Conservation (phyloP, 441 rosid genomes). For the Bruguiera hainesii region DNA sequence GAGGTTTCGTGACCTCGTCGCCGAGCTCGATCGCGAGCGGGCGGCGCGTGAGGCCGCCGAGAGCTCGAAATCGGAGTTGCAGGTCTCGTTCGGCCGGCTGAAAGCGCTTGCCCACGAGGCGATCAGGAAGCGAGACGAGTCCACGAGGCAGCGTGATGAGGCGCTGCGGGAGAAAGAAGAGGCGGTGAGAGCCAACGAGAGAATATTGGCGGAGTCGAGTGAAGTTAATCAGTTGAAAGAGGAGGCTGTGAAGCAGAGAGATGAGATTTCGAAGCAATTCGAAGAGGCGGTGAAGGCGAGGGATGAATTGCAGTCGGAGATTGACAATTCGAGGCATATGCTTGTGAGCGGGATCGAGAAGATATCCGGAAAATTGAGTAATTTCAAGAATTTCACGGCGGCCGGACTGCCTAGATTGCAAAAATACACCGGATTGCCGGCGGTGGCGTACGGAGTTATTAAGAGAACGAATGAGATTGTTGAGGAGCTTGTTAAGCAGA, state of each 20-base stretch:
- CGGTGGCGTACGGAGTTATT: conserved; percentile 80
- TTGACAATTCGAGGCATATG: conserved; percentile 81
- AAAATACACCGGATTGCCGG: conserved; percentile 67
- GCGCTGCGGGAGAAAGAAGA: conserved; percentile 65
- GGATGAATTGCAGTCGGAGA: conserved; percentile 64
- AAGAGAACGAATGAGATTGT: conserved; percentile 87
- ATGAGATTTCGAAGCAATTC: conserved; percentile 42
- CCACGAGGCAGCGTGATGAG: conserved; percentile 61
- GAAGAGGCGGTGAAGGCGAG: conserved; percentile 46
- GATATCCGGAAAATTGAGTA: conserved; percentile 75
- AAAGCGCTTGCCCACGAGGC: conserved; percentile 80
- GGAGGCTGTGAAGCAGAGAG: conserved; percentile 48
- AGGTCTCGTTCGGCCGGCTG: conserved; percentile 46
- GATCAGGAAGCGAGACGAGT: conserved; percentile 74
- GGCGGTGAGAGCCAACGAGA: conserved; percentile 38
- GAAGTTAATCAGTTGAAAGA: conserved; percentile 46
- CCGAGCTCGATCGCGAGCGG: conserved; percentile 84
- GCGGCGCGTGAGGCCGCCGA: conserved; percentile 66
- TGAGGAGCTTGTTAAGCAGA: conserved; percentile 79
- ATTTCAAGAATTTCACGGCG: conserved; percentile 60
- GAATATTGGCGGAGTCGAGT: conserved; percentile 38
- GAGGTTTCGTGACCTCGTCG: conserved; percentile 50
- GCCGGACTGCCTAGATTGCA: conserved; percentile 77
- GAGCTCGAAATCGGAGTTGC: conserved; percentile 67
- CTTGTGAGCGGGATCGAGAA: conserved; percentile 93